Evolutionary conservation across 768 basidiomycete genomes (phyloP).

Genomic region (Rhodotorula sphaerocarpa): DNA sequence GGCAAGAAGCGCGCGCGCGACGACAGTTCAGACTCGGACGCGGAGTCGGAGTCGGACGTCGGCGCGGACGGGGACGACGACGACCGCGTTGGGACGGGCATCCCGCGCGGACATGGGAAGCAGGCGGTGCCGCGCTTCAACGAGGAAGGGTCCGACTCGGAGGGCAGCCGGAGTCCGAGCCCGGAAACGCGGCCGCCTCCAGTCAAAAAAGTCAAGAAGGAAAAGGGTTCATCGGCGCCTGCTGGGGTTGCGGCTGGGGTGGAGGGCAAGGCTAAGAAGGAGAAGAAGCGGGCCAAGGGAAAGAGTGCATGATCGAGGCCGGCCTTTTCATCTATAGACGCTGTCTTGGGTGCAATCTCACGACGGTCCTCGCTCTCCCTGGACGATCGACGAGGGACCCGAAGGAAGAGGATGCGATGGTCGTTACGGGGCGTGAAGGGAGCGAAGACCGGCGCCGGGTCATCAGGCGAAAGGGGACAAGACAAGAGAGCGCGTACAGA

Average conservation of each 20-base stretch:
- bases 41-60: background rate
- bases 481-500: no score
- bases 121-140: background rate
- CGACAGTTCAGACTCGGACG: background rate
- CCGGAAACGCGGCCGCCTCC: background rate
- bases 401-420: background rate
- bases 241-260: no score
- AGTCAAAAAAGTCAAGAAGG: constrained; percentile 23
- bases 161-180: constrained; percentile 4
- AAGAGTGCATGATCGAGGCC: constrained; percentile 1
- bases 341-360: no score
- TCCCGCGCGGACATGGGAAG: background rate
- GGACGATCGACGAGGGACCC: no score
- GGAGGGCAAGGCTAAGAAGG: constrained; percentile 36
- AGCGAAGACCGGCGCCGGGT: no score
- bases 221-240: no score
- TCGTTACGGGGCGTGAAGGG: no score
- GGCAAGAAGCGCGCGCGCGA: constrained; percentile 5
- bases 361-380: no score
- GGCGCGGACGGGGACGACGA: constrained; percentile 11
- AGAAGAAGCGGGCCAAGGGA: constrained; percentile 35
- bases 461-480: no score
- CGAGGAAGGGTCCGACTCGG: background rate
- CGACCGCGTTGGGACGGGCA: constrained; percentile 25
- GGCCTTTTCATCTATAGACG: background rate